Percentiles rank a stretch among this genome's conserved stretches.
Evolutionary conservation across 2,329 filamentous ascomycete genomes (phyloP).

Genomic region (Alternaria viburni): DNA sequence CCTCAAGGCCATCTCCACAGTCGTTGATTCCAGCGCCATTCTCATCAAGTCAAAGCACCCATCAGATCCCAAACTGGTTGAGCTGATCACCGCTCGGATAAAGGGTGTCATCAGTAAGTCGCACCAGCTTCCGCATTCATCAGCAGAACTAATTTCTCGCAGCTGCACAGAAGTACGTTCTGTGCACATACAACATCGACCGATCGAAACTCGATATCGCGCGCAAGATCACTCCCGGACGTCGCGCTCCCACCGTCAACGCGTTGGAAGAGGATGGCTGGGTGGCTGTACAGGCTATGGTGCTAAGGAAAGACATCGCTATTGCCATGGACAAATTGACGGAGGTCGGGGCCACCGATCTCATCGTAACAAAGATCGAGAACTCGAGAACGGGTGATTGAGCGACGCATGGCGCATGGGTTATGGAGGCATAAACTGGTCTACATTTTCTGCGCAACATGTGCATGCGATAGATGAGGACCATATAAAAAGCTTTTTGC

Average conservation of each 20-base stretch:
- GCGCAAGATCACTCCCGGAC: conserved; percentile 84
- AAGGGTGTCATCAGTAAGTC: conserved; percentile 82
- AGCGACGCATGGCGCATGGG: not conserved
- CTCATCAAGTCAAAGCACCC: conserved; percentile 89
- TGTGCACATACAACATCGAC: conserved; percentile 95
- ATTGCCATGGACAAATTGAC: conserved; percentile 84
- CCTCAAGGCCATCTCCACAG: conserved; percentile 91
- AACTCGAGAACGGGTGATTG: conserved; percentile 63
- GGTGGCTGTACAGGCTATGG: conserved; percentile 96
- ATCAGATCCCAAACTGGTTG: conserved; percentile 78
- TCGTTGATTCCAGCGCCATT: conserved; percentile 84
- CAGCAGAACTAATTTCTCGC: conserved; percentile 13
- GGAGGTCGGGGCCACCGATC: conserved; percentile 79
- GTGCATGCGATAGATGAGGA: not conserved
- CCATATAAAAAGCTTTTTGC: not conserved
- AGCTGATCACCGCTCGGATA: conserved; percentile 85
- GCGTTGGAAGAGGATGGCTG: conserved; percentile 85
- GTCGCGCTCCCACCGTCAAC: conserved; percentile 91
- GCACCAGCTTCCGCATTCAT: not conserved
- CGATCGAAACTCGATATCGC: conserved; percentile 71
- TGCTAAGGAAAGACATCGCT: conserved; percentile 84
- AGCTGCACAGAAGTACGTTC: conserved; percentile 88
- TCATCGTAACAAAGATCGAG: conserved; percentile 83
- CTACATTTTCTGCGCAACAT: not conserved
- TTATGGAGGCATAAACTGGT: not conserved